A percentile compares a stretch with the other conserved stretches of the same genome.
Conservation (phyloP, 495 filamentous ascomycete species). For the Aspergillus saccharolyticus region DNA sequence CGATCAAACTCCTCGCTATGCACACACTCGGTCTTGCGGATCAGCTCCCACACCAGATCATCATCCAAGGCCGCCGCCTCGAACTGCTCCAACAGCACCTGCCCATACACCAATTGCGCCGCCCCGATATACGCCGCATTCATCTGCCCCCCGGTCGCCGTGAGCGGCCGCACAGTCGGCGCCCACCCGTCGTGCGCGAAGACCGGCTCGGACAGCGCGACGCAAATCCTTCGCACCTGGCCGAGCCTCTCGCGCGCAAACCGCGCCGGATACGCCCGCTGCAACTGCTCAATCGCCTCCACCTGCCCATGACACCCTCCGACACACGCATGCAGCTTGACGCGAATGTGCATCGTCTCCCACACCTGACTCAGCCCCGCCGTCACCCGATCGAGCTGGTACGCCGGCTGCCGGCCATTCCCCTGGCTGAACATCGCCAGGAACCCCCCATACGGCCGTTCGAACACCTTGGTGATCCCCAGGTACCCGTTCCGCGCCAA, state of each 20-base stretch:
- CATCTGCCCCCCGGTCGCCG: constrained; percentile 41
- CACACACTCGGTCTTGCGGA: constrained; percentile 32
- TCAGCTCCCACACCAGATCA: constrained; percentile 35
- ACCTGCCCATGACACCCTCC: constrained; percentile 29
- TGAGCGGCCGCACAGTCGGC: constrained; percentile 27
- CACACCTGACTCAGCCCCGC: constrained; percentile 35
- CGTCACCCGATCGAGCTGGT: constrained; percentile 23
- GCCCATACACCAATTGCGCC: constrained; percentile 16
- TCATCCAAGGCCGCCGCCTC: constrained; percentile 28
- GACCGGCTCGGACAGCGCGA: constrained; percentile 27
- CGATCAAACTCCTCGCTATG: constrained; percentile 18
- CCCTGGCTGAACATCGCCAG: constrained; percentile 35
- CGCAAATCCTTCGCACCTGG: constrained; percentile 20
- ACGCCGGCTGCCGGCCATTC: constrained; percentile 25
- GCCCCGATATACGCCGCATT: constrained; percentile 16
- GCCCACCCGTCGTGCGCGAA: constrained; percentile 39
- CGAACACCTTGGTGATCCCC: constrained; percentile 43
- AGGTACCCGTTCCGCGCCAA: constrained; percentile 33
- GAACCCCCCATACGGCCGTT: constrained; percentile 41
- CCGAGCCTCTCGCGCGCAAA: constrained; percentile 2
- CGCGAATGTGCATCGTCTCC: constrained; percentile 31
- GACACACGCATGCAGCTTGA: constrained; percentile 40
- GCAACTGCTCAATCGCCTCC: constrained; percentile 26
- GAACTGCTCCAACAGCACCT: constrained; percentile 33
- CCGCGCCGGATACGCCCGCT: constrained; percentile 20